Evolutionary conservation across 345 rosid species (phyloP), one percentile per base, ranked within the genome.

Genomic region (Gossypium raimondii): DNA sequence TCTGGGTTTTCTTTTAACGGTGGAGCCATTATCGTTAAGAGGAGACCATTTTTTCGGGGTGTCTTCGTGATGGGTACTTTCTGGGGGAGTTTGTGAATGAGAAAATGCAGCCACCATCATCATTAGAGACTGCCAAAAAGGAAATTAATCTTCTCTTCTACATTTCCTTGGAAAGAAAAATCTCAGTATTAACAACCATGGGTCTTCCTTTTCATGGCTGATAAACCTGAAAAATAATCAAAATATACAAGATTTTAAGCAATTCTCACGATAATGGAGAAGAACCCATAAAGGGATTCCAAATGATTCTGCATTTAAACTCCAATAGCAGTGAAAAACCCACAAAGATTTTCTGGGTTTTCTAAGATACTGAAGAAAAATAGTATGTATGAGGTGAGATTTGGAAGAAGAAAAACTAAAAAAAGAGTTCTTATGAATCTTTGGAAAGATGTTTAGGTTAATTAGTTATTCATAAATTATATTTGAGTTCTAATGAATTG

Each of bases 71-170:
- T 66, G 73, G 60, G 60, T 20, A 14, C 59, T 55, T 44, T 74
- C 82, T 65, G 84, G 73, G 68, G 87, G 77, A 55, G 85, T 81
- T 73, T 80, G 85, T 75, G 87, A 73, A 63, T 62, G 84, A 70
- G 89, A 75, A 75, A 80, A 51, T 18, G 87, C 93, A 82, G 86
- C 95, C 86, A 92, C 93, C 97, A 89, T 89, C 75, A 90, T 90
- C 75, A 45, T 90, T 72, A 62, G 63, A 67, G 66, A 38, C 34
- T 65, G 76, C 73, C 41, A 34, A 34, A 47, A 68, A 67, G 66
- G 44, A 81, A 77, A 25, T 24, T 22, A 18, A 1, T 27, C 48
- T 66, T 55, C 75, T 75, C 59, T 77, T 67, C 56, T 71, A 86
- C 91, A 88, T 90, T 86, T 86, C 83, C 77, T 80, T 64, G 71